Evolutionary conservation across 371 early-diverging fungal genomes (phyloP), one percentile per base, ranked within the genome.

Genomic region (Globomyces sp.): DNA sequence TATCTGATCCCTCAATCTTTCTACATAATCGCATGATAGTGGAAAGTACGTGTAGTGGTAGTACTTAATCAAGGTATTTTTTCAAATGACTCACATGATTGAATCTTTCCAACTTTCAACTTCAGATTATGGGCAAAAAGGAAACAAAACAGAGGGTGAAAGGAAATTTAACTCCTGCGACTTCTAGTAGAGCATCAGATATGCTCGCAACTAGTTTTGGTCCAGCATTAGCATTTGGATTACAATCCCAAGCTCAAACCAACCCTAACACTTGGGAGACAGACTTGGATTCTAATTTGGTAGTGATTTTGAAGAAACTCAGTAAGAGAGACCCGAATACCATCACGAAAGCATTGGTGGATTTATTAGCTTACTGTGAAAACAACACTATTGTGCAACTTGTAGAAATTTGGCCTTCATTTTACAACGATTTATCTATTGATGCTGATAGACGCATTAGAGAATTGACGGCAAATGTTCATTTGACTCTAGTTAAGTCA

Each of bases 271-370:
- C 24, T 24, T 24, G 24, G 24, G 24, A 24, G 24, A 13, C 46
- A 4, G 42, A 63, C 37, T 10, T 63, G 51, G 63, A 63, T 13
- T 13, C 42, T 2, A 42, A 63, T 13, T n/a, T 63, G n/a, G 13
- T 24, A 49, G 73, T 82, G 39, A 59, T 80, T 9, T 53, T 84
- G 41, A 81, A 81, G 60, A 66, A 74, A 51, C 65, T 84, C 11
- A 13, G 69, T 39, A 84, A 84, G 63, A 70, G 75, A 64, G 84
- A 84, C 51, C 40, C 75, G 13, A 69, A 61, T 2, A 84, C 84
- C 42, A 73, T 68, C 60, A 49, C 67, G 2, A 79, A 77, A 52
- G 84, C 81, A 1, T 52, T 80, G 36, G 82, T 82, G n/a, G 81
- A 81, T 34, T 63, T 80, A 5, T 2, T 49, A n/a, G 55, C 59